phyloP scores from a whole-genome alignment of 2,329 filamentous ascomycete species.

The Mariannaea elegans region DNA sequence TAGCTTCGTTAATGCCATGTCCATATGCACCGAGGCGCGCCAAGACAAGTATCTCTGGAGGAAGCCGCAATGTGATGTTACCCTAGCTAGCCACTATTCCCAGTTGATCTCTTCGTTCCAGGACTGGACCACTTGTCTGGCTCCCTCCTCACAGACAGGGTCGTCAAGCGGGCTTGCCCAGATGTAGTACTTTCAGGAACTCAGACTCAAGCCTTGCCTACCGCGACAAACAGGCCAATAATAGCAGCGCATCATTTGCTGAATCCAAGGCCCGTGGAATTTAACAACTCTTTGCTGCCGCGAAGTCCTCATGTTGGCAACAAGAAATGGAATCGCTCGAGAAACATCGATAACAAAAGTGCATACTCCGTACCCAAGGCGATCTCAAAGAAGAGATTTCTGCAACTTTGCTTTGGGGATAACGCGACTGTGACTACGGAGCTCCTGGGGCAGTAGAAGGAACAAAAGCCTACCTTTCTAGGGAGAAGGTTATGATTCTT shows the following conservation, averaged over 20 bases:
- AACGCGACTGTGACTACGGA: no score
- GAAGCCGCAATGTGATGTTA: slow-evolving; percentile 39
- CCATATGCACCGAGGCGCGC: neutral
- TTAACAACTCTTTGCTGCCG: neutral
- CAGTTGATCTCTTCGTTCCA: slow-evolving; percentile 22
- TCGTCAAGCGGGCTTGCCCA: slow-evolving; percentile 5
- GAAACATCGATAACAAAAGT: no score
- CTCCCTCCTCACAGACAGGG: neutral
- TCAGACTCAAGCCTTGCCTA: neutral
- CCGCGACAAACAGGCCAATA: neutral
- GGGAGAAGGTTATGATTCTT: no score
- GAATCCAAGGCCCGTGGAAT: no score
- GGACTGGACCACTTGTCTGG: neutral
- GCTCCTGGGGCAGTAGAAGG: no score
- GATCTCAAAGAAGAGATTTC: no score
- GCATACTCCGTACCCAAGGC: no score
- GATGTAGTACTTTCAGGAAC: slow-evolving; percentile 8
- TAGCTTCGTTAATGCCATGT: slow-evolving; percentile 6
- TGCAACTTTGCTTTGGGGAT: no score
- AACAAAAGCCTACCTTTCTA: no score
- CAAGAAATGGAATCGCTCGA: no score
- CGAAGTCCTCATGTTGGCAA: neutral
- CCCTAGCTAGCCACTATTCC: slow-evolving; percentile 35
- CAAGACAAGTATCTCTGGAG: slow-evolving; percentile 26
- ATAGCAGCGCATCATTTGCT: neutral